Evolutionary conservation across 768 basidiomycete genomes (phyloP), one percentile per base, ranked within the genome.

Genomic region (Trichaptum fuscoviolaceum): DNA sequence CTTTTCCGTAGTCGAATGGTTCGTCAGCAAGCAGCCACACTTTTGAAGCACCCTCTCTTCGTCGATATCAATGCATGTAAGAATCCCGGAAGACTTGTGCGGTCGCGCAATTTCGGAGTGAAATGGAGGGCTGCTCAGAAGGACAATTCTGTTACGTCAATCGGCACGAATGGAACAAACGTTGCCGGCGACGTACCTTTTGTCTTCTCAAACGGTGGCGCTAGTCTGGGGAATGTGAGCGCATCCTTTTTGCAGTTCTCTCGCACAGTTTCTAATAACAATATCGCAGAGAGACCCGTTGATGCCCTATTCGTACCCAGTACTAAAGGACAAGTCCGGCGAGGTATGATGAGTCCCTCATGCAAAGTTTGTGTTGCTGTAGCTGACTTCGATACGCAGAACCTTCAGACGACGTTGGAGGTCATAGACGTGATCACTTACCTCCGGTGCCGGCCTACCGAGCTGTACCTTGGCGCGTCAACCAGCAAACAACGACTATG

Each of bases 401-500:
- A 25, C 2, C 42, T 3, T 52, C 42, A 52, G 42, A 52, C 59
- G 23, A 61, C 12, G 6, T 34, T 57, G 64, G 69, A 15, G 66
- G 66, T 67, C 73, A 58, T 63, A n/a, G 34, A 65, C 35, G 35
- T 58, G 20, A 20, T 20, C 17, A 67, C 67, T 23, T 66, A 68
- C 42, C 66, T 86, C 15, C 82, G 78, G 42, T 76, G 78, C 64
- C 80, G 83, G 8, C 82, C 85, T 1, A 76, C 70, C 1, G 82
- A 86, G 69, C 71, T 84, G 67, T 85, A 84, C 68, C 76, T 85
- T 0, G 80, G 82, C 1, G 80, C 83, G 18, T 63, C 73, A 2
- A 82, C 76, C 1, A 71, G 69, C 4, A 70, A 68, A 1, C 71
- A 77, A 35, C 72, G 74, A 36, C 66, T 87, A 42, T 65, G 66